These are phyloP conservation scores for Botryosphaeria dothidea DNA, from an alignment of 2,329 filamentous ascomycete genomes.

Conservation along the genomic window DNA sequence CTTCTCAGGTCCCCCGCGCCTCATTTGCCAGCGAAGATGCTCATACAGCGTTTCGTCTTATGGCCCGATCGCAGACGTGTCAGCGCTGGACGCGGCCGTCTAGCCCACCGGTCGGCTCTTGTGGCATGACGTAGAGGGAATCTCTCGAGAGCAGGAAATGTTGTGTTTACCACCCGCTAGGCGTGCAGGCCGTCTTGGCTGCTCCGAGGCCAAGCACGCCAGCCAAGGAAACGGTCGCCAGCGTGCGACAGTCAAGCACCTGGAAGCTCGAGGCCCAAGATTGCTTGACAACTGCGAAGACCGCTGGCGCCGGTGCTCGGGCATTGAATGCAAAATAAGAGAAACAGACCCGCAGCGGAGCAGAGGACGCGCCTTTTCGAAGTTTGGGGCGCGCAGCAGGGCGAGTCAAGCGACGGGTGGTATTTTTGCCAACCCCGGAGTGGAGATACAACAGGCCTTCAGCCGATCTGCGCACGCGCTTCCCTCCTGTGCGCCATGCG, in stretches of 20 bases:
- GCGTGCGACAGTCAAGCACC: neutral
- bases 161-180: neutral
- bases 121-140: neutral
- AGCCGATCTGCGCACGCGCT: slow-evolving; percentile 1
- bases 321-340: neutral
- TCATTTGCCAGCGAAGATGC: neutral
- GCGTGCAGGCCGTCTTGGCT: slow-evolving; percentile 3
- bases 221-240: neutral
- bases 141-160: neutral
- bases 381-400: neutral
- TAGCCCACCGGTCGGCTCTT: neutral
- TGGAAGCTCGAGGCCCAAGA: neutral
- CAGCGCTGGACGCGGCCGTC: neutral
- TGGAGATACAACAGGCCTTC: slow-evolving; percentile 3
- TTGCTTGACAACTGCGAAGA: neutral
- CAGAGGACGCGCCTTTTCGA: neutral
- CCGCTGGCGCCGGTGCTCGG: neutral
- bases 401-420: neutral
- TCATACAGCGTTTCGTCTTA: neutral
- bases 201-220: neutral
- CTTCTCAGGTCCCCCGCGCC: neutral
- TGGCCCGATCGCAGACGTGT: neutral
- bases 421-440: slow-evolving; percentile 9
- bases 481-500: slow-evolving; percentile 5
- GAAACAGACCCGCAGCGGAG: neutral